Evolutionary conservation across 1,139 yeast species (phyloP).

Genomic region (Protomyces inouyei): DNA sequence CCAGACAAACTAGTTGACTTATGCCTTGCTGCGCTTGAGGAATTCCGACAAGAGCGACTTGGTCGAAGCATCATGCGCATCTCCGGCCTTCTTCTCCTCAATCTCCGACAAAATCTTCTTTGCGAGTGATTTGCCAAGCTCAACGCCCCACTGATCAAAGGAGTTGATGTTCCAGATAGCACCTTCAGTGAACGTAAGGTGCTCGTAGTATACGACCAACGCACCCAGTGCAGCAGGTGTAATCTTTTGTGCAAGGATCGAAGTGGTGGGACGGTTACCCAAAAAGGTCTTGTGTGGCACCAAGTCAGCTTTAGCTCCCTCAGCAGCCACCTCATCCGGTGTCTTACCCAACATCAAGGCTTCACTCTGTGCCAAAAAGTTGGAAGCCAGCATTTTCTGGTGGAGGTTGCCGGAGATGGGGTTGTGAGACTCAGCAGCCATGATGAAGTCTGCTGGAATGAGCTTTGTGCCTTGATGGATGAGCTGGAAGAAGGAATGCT

Average conservation of each 20-base stretch:
- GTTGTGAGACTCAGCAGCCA: constrained; percentile 97
- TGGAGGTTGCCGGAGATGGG: constrained; percentile 91
- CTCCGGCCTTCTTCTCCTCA: constrained; percentile 54
- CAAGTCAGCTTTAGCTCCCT: constrained; percentile 71
- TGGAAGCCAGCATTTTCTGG: constrained; percentile 96
- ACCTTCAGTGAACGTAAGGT: constrained; percentile 94
- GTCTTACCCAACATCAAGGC: constrained; percentile 96
- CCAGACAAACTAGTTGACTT: neutral
- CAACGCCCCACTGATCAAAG: constrained; percentile 99
- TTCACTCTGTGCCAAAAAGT: constrained; percentile 97
- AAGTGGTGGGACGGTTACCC: constrained; percentile 98
- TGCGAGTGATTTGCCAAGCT: constrained; percentile 95
- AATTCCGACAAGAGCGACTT: constrained; percentile 89
- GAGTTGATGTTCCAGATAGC: constrained; percentile 99
- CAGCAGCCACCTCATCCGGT: constrained; percentile 74
- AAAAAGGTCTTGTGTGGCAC: constrained; percentile 94
- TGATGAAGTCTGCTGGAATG: constrained; percentile 92
- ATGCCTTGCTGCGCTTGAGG: constrained; percentile 47
- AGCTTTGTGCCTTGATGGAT: constrained; percentile 98
- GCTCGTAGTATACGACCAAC: constrained; percentile 95
- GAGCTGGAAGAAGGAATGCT: constrained; percentile 98
- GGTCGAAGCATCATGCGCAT: constrained; percentile 82
- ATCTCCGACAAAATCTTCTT: constrained; percentile 90
- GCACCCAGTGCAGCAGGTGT: constrained; percentile 96
- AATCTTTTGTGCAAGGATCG: constrained; percentile 88